Conservation (phyloP, 2,329 filamentous ascomycete genomes). For the Paracoccidioides lutzii region DNA sequence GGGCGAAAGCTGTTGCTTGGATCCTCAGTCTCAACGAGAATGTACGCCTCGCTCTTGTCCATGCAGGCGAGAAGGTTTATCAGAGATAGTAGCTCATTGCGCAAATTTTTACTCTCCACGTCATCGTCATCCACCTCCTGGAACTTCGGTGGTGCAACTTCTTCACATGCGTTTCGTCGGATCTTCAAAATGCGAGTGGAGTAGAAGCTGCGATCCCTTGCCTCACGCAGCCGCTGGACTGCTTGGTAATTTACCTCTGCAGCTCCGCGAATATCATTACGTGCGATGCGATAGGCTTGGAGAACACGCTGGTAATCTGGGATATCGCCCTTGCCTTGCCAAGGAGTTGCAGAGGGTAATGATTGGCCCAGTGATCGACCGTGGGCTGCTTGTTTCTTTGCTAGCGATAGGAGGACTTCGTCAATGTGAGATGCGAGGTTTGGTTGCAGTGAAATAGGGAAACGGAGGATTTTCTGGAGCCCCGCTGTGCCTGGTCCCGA, state of each 20-base stretch:
- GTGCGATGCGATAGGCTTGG: slow-evolving; percentile 78
- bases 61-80: slow-evolving; percentile 90
- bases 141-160: slow-evolving; percentile 12
- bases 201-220: slow-evolving; percentile 17
- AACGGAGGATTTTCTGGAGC: slow-evolving; percentile 51
- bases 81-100: slow-evolving; percentile 68
- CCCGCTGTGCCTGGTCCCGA: slow-evolving; percentile 28
- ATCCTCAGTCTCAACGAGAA: slow-evolving; percentile 34
- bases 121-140: slow-evolving; percentile 27
- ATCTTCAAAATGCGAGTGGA: slow-evolving; percentile 21
- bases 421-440: slow-evolving; percentile 69
- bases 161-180: slow-evolving; percentile 26
- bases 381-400: slow-evolving; percentile 53
- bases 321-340: slow-evolving; percentile 19
- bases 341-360: background rate
- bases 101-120: slow-evolving; percentile 41
- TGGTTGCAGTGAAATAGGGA: slow-evolving; percentile 54
- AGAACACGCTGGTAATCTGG: slow-evolving; percentile 77
- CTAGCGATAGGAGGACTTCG: slow-evolving; percentile 58
- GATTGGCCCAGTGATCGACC: background rate
- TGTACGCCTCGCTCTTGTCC: slow-evolving; percentile 65
- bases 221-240: slow-evolving; percentile 38
- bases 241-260: slow-evolving; percentile 45
- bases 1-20: background rate
- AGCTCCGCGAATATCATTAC: slow-evolving; percentile 73